Evolutionary conservation across 805 yeast genomes (phyloP), one percentile per base, ranked within the genome.

Genomic region (Vanderwaltozyma verrucispora): DNA sequence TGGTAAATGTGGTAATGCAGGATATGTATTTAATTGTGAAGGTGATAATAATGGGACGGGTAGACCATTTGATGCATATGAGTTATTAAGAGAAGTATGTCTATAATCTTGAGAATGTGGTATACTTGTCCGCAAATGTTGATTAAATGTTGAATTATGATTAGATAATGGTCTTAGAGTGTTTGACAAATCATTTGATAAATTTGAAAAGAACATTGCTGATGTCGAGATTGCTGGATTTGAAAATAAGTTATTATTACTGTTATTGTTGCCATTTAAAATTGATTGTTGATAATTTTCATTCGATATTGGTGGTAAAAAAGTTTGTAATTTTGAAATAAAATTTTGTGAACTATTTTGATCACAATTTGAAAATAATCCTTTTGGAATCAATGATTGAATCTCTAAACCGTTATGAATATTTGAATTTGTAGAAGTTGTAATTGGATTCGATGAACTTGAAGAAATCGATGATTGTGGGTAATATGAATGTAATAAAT

Each of bases 151-250:
- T 7, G 23, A 9, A 21, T 21, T 7, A 21, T 28, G 13, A 24
- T 12, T 8, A 8, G 9, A 13, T 5, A 28, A 4, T 28, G 38
- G 38, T 14, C 26, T 30, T 10, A 35, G 6, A 11, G 27, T 9
- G 14, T 24, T 30, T 6, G 29, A 24, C 54, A 53, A 49, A 21
- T 49, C 48, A 11, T 39, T 40, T 11, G 56, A 45, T 17, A 53
- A 35, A 8, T 46, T 44, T 8, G 49, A 42, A 37, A 53, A 53
- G 25, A 49, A 51, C 16, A 45, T 42, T 2, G 50, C 51, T 4
- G 56, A 29, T n/a, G 26, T 16, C 4, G 21, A 9, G 14, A 5
- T 4, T 25, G 23, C 2, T 10, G 30, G 33, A 14, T 29, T 16
- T n/a, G 31, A 8, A 29, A 24, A 24, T 24, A 24, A 24, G 27